Base-by-base conservation (phyloP, 768 basidiomycete genomes). In the Lyophyllum semitale region DNA sequence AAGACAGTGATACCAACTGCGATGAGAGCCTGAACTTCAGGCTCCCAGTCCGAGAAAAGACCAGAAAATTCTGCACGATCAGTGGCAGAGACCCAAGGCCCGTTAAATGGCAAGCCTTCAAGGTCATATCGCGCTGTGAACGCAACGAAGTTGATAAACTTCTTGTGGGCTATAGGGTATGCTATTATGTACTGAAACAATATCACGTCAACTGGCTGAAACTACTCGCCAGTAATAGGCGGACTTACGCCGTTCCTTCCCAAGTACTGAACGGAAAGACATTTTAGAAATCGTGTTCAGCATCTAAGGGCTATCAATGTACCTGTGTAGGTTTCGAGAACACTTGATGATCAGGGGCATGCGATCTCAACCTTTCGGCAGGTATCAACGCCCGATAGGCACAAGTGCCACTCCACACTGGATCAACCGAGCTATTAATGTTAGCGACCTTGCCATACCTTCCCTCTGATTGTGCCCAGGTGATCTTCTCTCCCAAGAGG, bases 341-440 rank as follows among this genome's bases (percentile, higher is more conserved):
- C 6, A 72, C 71, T 22, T 70, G 76, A 67, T 86, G 85, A 49
- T 75, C 64, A 43, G 84, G 83, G 22, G 71, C 66, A 32, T 63
- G 61, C 20, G 67, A 68, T 32, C 64, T 69, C 54, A 88, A 63
- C 48, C 70, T 70, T 37, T 84, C 84, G 4, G 77, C 72, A 25
- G 79, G 71, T 53, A 89, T 80, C n/a, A 87, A 66, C 2, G 83
- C 70, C 47, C 87, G 80, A 66, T 88, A 89, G 1, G 80, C 80
- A 57, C 75, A 71, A 1, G 70, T 76, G 2, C 88, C 88, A 58
- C 80, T 83, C 82, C 84, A 89, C 3, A 73, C 63, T 2, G 85
- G 83, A 9, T 82, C 75, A 35, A 78, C 75, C 59, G 75, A 73
- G 27, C 77, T 68, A 51, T 75, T 64, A 30, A 77, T 65, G 53